phyloP scores from a whole-genome alignment of 2,329 filamentous ascomycete species.

The Hirsutella rhossiliensis region DNA sequence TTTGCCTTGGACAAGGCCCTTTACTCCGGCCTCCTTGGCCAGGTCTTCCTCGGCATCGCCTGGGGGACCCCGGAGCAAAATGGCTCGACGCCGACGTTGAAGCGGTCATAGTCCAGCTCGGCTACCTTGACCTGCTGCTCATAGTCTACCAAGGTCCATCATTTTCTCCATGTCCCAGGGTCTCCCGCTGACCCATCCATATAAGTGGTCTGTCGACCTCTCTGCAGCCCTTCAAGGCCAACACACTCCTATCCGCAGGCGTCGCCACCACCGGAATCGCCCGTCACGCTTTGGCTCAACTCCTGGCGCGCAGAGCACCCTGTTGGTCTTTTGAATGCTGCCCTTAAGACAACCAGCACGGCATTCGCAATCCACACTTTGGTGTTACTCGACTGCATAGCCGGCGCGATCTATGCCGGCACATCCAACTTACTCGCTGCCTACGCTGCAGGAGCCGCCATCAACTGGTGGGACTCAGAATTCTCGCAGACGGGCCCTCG shows the following conservation, averaged over 20 bases:
- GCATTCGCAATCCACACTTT: conserved; percentile 28
- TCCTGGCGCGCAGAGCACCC: background rate
- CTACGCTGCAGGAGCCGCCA: conserved; percentile 46
- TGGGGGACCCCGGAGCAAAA: conserved; percentile 57
- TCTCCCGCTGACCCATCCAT: background rate
- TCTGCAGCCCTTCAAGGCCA: conserved; percentile 35
- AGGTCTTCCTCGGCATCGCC: conserved; percentile 57
- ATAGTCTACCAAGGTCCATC: background rate
- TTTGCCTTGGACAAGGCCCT: conserved; percentile 43
- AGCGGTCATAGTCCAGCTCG: conserved; percentile 47
- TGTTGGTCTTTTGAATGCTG: background rate
- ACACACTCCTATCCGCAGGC: conserved; percentile 43
- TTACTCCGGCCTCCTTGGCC: conserved; percentile 61
- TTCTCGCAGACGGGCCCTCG: conserved; percentile 3
- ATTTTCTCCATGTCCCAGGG: background rate
- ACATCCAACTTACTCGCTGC: conserved; percentile 52
- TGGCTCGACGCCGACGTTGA: conserved; percentile 43
- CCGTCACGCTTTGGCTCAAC: background rate
- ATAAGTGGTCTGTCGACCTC: conserved; percentile 41
- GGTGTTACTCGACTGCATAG: conserved; percentile 35
- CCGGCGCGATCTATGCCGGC: conserved; percentile 44
- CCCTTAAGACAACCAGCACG: background rate
- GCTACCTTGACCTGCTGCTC: conserved; percentile 16
- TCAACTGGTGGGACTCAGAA: conserved; percentile 46
- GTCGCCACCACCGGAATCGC: conserved; percentile 57